Percentiles rank a stretch among this genome's conserved stretches.
phyloP scores from a whole-genome alignment of 2,329 filamentous ascomycete genomes.

The Alternaria conjuncta region DNA sequence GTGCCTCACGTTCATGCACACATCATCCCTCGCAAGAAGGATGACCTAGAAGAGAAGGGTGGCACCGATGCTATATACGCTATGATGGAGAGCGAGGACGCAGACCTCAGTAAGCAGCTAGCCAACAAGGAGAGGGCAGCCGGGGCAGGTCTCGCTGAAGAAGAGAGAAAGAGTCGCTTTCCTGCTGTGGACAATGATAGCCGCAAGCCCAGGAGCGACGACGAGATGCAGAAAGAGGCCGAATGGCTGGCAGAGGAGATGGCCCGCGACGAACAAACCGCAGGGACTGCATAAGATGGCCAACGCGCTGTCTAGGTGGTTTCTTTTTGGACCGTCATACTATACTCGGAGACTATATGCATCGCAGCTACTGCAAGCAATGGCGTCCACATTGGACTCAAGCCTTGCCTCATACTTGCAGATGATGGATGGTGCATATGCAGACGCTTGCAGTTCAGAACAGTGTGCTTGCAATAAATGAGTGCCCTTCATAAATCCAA shows the following conservation, averaged over 20 bases:
- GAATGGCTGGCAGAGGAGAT: slow-evolving; percentile 66
- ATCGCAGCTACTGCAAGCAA: background rate
- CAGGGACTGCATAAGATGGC: background rate
- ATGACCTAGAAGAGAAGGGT: slow-evolving; percentile 63
- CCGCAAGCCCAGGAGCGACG: slow-evolving; percentile 68
- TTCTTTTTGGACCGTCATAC: background rate
- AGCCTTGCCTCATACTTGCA: background rate
- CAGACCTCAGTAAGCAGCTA: slow-evolving; percentile 77
- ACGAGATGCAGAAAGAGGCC: slow-evolving; percentile 83
- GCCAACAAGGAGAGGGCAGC: slow-evolving; percentile 62
- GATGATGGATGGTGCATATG: background rate
- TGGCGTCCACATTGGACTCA: background rate
- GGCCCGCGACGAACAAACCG: slow-evolving; percentile 48
- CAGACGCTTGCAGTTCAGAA: background rate
- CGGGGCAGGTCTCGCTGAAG: slow-evolving; percentile 30
- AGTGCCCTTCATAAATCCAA: background rate
- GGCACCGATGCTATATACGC: slow-evolving; percentile 80
- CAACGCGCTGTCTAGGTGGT: background rate
- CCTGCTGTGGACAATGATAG: slow-evolving; percentile 71
- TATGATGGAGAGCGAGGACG: slow-evolving; percentile 81
- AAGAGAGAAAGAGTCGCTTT: slow-evolving; percentile 62
- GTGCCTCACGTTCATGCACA: slow-evolving; percentile 94
- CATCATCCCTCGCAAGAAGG: slow-evolving; percentile 75
- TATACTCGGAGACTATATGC: background rate
- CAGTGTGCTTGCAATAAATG: background rate